Evolutionary conservation across 208 protist species (phyloP), one percentile per base, ranked within the genome.

Genomic region (Acanthamoeba castellanii): DNA sequence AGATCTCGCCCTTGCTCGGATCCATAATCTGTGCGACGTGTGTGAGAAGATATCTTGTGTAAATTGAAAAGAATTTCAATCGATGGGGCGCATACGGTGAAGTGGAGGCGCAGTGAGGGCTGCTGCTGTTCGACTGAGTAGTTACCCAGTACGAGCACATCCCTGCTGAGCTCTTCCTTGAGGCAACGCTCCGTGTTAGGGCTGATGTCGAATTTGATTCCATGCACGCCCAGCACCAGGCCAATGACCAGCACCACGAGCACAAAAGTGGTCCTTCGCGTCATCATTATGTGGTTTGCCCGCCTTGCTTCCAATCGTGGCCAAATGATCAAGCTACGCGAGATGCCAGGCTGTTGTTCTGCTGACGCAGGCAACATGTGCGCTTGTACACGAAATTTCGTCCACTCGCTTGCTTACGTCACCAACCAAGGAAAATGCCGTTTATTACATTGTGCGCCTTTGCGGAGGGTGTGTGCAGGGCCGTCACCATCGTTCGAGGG

Each of bases 151-250:
- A 93, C 88, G 18, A 93, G 88, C 22, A 93, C 61, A 61, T 93
- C 88, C 22, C 88, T 42, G 30, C 61, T 78, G 42, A 93, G 88
- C 88, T 93, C 88, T 27, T 93, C 88, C 42, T n/a, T 93, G 88
- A 93, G 64, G 22, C 88, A 93, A 32, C 64, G 55, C 37, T 70
- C 61, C 2, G 25, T 37, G 37, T 55, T 59, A 61, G 55, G 88
- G 45, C 50, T 30, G 27, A 93, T 32, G 42, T 93, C 88, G 47
- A 93, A 93, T 76, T 93, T 93, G 34, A 93, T 93, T 25, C 27
- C 88, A 27, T 55, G 27, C 64, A 27, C 34, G 42, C 34, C 16
- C 37, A 70, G 6, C 20, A 93, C 30, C n/a, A 81, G 37, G 3
- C 32, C 30, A 22, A 81, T 13, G 42, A 20, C 72, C 11, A 81